Evolutionary conservation across 257 asterid species (phyloP).

Genomic region (Linderniella brevidens): DNA sequence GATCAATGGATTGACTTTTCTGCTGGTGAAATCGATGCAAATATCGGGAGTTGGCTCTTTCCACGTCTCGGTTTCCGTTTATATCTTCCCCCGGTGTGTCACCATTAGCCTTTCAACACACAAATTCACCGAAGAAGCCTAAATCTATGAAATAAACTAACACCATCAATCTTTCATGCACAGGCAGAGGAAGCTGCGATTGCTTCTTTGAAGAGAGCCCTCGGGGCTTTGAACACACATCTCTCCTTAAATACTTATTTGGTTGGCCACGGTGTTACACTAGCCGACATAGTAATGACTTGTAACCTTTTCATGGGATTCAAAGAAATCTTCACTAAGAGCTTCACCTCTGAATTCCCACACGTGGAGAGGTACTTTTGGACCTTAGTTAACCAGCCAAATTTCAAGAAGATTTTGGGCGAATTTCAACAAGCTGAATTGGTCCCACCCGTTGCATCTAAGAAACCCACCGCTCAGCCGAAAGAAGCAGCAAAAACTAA

Average conservation of each 20-base stretch:
- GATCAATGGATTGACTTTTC: slow-evolving; percentile 55
- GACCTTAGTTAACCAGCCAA: slow-evolving; percentile 81
- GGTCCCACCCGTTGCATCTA: slow-evolving; percentile 52
- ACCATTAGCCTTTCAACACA: background rate
- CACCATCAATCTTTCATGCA: background rate
- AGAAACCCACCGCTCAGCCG: slow-evolving; percentile 53
- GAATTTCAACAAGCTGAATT: slow-evolving; percentile 44
- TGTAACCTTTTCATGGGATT: slow-evolving; percentile 45
- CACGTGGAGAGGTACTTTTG: slow-evolving; percentile 88
- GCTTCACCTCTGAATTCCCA: slow-evolving; percentile 81
- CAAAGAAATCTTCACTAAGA: slow-evolving; percentile 36
- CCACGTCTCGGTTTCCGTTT: slow-evolving; percentile 27
- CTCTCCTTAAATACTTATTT: slow-evolving; percentile 67
- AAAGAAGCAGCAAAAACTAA: slow-evolving; percentile 60
- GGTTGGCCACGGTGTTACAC: slow-evolving; percentile 72
- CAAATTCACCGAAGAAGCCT: no score
- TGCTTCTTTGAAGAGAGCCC: slow-evolving; percentile 47
- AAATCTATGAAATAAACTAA: no score
- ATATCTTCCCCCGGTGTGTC: slow-evolving; percentile 30
- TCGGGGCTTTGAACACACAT: slow-evolving; percentile 60
- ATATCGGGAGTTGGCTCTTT: slow-evolving; percentile 14
- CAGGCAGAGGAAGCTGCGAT: slow-evolving; percentile 74
- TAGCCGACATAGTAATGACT: slow-evolving; percentile 61
- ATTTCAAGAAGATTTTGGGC: slow-evolving; percentile 55
- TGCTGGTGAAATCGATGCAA: slow-evolving; percentile 25